Base-by-base conservation (phyloP, 768 basidiomycete genomes). In the Russula emetica region DNA sequence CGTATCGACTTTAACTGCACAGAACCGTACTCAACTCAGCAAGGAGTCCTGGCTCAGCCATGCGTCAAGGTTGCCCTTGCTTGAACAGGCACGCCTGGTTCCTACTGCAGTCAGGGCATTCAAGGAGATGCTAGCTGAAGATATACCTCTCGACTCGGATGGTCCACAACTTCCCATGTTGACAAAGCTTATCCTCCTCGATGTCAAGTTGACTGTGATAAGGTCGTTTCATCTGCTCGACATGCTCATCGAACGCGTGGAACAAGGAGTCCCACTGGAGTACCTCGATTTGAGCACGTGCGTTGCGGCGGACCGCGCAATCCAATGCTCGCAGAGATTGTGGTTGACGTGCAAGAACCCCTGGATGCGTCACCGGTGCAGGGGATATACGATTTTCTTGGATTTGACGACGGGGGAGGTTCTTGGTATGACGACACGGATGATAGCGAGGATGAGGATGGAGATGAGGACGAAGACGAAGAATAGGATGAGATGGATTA, bases 181-280 rank as follows among this genome's bases (percentile, higher is more conserved):
- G 49, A 62, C 14, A n/a, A 34, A 30, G 5, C 28, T 62, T 36
- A 24, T 34, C 40, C 38, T 62, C 1, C 0, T 13, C 26, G 16
- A 45, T 0, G 2, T 20, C 38, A 0, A 5, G 18, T 42, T 62
- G 13, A 51, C 8, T 20, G 36, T 16, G 5, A 36, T 3, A 13
- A 38, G 30, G 49, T 42, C 36, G 26, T 51, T 32, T 11, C 28
- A 45, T 32, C 16, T 62, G 10, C n/a, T 28, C 38, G 55, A 63
- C 5, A 40, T 30, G 28, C 55, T 63, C 10, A 51, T 44, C 1
- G 14, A 52, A 8, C 55, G 62, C 32, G 18, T 52, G 13, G 30
- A 57, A 8, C 47, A 58, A 6, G 62, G 40, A 9, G 50, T 52
- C 11, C 50, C 62, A 1, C 28, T 63, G 10, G 62, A 42, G 47